Conservation (phyloP, 2,329 filamentous ascomycete genomes). For the Hymenoscyphus fructigenus region DNA sequence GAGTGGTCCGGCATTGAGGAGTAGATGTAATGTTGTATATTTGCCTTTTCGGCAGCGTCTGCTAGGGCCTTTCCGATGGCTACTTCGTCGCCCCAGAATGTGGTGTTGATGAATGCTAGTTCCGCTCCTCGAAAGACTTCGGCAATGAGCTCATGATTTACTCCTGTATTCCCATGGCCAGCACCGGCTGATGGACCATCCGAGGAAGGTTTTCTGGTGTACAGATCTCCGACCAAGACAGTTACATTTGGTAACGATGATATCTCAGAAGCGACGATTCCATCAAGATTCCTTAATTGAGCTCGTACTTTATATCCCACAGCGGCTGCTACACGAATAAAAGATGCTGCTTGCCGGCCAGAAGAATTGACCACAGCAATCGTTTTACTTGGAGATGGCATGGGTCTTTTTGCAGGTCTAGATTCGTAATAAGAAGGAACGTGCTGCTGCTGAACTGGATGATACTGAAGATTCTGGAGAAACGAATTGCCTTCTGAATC, state of each 20-base stretch:
- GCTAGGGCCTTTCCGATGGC: conserved; percentile 85
- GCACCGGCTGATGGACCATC: conserved; percentile 58
- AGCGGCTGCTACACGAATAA: conserved; percentile 90
- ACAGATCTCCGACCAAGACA: conserved; percentile 63
- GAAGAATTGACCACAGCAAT: conserved; percentile 95
- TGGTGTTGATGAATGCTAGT: conserved; percentile 96
- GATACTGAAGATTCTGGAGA: conserved; percentile 16
- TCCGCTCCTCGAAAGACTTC: conserved; percentile 81
- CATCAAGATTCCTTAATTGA: conserved; percentile 83
- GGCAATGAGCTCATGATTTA: conserved; percentile 71
- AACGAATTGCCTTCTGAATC: conserved; percentile 20
- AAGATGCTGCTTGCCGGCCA: conserved; percentile 90
- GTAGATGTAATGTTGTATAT: conserved; percentile 90
- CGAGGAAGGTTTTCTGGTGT: conserved; percentile 48
- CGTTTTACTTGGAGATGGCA: conserved; percentile 46
- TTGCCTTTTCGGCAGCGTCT: conserved; percentile 80
- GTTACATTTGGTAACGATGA: conserved; percentile 74
- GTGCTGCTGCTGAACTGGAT: conserved; percentile 19
- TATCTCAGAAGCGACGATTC: conserved; percentile 85
- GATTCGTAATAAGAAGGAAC: conserved; percentile 17
- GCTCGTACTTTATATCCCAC: conserved; percentile 92
- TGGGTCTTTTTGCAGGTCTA: conserved; percentile 35
- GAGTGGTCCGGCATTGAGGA: conserved; percentile 96
- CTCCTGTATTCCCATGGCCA: conserved; percentile 59
- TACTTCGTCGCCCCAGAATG: conserved; percentile 92